Evolutionary conservation across 495 filamentous ascomycete species (phyloP).

Genomic region (Hyaloscypha bicolor): DNA sequence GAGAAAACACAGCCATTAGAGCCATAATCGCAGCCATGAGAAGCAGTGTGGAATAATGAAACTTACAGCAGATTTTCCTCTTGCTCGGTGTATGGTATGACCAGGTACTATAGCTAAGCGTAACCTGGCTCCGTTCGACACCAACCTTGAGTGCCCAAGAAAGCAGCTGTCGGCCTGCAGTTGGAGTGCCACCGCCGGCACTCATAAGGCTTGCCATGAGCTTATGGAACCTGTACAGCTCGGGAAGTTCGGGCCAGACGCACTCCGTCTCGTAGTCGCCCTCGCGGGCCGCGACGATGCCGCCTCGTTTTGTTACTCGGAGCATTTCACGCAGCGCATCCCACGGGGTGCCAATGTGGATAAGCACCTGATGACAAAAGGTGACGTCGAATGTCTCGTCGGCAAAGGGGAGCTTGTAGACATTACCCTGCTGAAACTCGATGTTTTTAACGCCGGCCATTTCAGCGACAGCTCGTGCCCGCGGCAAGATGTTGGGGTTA

Average conservation of each 20-base stretch:
- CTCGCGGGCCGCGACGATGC: constrained; percentile 46
- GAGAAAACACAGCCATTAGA: constrained; percentile 21
- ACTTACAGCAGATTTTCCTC: constrained; percentile 44
- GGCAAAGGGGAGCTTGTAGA: constrained; percentile 43
- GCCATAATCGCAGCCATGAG: constrained; percentile 13
- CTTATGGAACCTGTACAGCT: constrained; percentile 39
- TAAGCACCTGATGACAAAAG: constrained; percentile 43
- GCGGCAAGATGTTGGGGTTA: constrained; percentile 38
- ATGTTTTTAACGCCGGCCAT: constrained; percentile 38
- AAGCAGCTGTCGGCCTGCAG: constrained; percentile 42
- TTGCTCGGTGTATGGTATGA: constrained; percentile 40
- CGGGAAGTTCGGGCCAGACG: constrained; percentile 40
- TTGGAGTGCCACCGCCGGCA: constrained; percentile 36
- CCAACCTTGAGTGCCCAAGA: constrained; percentile 47
- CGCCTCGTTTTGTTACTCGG: constrained; percentile 43
- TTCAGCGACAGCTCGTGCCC: constrained; percentile 37
- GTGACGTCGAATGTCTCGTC: constrained; percentile 47
- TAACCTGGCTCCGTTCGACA: constrained; percentile 39
- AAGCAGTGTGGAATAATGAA: constrained; percentile 23
- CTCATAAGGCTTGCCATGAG: constrained; percentile 33
- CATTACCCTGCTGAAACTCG: constrained; percentile 40
- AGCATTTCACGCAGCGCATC: constrained; percentile 46
- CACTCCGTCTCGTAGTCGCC: constrained; percentile 41
- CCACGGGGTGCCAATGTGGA: constrained; percentile 41
- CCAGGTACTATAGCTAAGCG: constrained; percentile 40